Evolutionary conservation across 805 yeast genomes (phyloP).

Genomic region (Saturnispora gosingensis): DNA sequence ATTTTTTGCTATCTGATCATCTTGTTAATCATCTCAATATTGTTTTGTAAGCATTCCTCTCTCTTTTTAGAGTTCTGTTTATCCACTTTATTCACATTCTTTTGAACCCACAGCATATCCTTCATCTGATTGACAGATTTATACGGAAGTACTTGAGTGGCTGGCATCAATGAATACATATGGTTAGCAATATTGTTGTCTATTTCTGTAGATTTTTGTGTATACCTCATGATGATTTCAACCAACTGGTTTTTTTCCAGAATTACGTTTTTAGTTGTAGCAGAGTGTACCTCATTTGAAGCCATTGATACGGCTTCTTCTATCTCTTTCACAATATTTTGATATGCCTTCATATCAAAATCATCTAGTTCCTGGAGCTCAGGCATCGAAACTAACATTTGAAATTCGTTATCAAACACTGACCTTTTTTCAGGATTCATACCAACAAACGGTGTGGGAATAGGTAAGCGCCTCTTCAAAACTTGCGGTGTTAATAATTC

Average conservation of each 20-base stretch:
- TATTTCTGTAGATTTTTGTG: conserved; percentile 1
- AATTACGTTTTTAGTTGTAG: not conserved
- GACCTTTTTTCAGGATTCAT: not conserved
- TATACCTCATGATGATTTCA: conserved; percentile 2
- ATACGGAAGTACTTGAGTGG: not conserved
- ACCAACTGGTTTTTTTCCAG: not conserved
- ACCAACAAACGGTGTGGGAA: not conserved
- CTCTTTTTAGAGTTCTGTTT: not conserved
- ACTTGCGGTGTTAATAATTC: conserved; percentile 1
- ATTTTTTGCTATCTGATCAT: not conserved
- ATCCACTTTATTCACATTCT: conserved; percentile 2
- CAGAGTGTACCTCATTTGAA: not conserved
- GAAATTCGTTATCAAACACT: not conserved
- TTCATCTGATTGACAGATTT: not conserved
- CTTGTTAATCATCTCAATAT: not conserved
- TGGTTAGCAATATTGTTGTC: not conserved
- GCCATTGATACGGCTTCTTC: not conserved
- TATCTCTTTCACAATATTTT: not conserved
- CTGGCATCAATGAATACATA: not conserved
- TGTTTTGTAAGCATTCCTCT: not conserved
- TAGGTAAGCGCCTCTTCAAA: not conserved
- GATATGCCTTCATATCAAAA: conserved; percentile 5
- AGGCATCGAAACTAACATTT: not conserved
- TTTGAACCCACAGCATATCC: conserved; percentile 6
- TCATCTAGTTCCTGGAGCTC: not conserved